Conservation (phyloP, 768 basidiomycete species). For the Russula brevipes region DNA sequence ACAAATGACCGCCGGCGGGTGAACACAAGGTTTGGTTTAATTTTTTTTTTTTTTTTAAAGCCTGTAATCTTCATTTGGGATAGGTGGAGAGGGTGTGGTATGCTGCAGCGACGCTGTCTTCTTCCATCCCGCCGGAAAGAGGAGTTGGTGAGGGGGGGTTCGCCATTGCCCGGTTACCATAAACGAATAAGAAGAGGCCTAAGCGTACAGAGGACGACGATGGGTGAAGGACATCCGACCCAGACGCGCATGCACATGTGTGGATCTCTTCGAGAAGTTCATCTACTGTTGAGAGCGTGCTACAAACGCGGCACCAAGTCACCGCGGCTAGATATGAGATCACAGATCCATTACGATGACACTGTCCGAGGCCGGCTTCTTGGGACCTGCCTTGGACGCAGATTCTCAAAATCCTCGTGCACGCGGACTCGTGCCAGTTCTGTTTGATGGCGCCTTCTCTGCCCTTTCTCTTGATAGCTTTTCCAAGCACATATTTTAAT, state of each 20-base stretch:
- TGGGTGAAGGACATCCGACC: not conserved
- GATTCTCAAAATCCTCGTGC: slow-evolving; percentile 20
- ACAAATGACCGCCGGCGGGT: no score
- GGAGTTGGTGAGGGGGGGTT: slow-evolving; percentile 10
- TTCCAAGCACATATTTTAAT: slow-evolving; percentile 21
- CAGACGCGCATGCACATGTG: not conserved
- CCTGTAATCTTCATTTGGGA: no score
- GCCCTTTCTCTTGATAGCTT: slow-evolving; percentile 7
- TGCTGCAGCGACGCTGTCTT: no score
- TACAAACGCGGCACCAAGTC: slow-evolving; percentile 24
- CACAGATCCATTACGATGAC: slow-evolving; percentile 9
- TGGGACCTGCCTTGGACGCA: not conserved
- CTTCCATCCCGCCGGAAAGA: slow-evolving; percentile 12
- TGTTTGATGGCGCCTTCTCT: slow-evolving; percentile 9
- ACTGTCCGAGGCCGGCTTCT: not conserved
- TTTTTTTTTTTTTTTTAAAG: no score
- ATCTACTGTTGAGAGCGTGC: slow-evolving; percentile 22
- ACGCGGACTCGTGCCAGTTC: slow-evolving; percentile 10
- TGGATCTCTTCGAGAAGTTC: slow-evolving; percentile 23
- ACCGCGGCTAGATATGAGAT: slow-evolving; percentile 20
- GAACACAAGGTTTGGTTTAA: no score
- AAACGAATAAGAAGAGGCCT: slow-evolving; percentile 8
- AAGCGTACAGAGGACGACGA: not conserved
- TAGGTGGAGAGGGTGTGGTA: no score
- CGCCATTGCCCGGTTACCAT: slow-evolving; percentile 22